Conservation (phyloP, 2,329 filamentous ascomycete genomes). For the Monilinia vaccinii-corymbosi region DNA sequence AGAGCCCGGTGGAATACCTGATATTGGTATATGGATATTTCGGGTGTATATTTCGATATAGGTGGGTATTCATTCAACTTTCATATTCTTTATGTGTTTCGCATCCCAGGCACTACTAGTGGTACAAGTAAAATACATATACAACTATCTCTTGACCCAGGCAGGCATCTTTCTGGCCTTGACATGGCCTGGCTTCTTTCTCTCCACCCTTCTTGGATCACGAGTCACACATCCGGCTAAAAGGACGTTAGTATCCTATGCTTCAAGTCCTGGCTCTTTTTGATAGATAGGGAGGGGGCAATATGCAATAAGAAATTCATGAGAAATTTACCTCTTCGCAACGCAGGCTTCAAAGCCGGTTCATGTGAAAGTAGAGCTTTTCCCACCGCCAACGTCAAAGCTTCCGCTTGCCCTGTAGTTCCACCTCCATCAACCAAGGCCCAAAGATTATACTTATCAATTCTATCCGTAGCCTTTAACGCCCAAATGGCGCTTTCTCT, state of each 20-base stretch:
- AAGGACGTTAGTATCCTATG: constrained; percentile 23
- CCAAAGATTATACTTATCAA: constrained; percentile 98
- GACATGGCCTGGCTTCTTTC: constrained; percentile 92
- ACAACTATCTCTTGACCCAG: constrained; percentile 72
- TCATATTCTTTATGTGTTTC: neutral
- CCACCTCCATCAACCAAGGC: constrained; percentile 77
- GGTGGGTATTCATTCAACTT: neutral
- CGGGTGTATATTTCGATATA: neutral
- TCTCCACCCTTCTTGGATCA: constrained; percentile 86
- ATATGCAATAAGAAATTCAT: neutral
- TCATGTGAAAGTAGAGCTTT: constrained; percentile 87
- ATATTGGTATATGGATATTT: neutral
- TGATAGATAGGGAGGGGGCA: neutral
- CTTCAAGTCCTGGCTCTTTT: neutral
- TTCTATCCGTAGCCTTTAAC: constrained; percentile 67
- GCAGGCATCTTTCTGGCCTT: constrained; percentile 97
- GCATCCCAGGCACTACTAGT: neutral
- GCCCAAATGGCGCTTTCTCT: constrained; percentile 92
- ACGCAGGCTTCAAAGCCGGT: constrained; percentile 76
- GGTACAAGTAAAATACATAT: constrained; percentile 26
- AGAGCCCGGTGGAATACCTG: neutral
- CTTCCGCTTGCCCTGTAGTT: constrained; percentile 90
- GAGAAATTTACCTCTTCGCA: constrained; percentile 70
- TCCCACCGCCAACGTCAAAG: constrained; percentile 79
- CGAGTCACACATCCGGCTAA: constrained; percentile 86